Evolutionary conservation across 352 stramenopile species (phyloP), one percentile per base, ranked within the genome.

Genomic region (Globisporangium nodosum): DNA sequence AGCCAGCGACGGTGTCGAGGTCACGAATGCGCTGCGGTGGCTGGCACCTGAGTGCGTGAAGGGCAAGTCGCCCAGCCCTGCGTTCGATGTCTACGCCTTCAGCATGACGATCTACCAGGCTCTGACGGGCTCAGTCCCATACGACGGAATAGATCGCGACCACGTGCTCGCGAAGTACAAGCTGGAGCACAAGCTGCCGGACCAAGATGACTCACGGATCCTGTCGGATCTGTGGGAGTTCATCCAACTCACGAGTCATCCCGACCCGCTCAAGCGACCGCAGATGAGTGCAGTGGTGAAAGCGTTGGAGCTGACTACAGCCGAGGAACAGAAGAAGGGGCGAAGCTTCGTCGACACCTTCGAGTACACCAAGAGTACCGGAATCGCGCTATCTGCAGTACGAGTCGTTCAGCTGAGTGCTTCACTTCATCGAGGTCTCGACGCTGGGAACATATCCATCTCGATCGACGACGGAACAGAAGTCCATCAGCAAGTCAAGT

Each of bases 61-160:
- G 37, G 63, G 63, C 5, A 49, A 45, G 11, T 12, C 62, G n/a
- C 63, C 58, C 4, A 69, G 57, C 16, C 45, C 58, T 2, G 30
- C 43, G 5, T 65, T 52, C 0, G 63, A 69, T 50, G 63, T 69
- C 15, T 69, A 69, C 39, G 60, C 58, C 39, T 65, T 69, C 21
- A 52, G 63, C 9, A 65, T 69, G 63, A 65, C 52, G 5, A 31
- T 69, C 3, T 64, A 59, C 49, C 52, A 69, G 45, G 57, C 52
- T 18, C 20, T 69, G 31, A 58, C 48, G 0, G 63, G 57, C 4
- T 27, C 51, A 15, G n/a, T 31, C 6, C 63, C 57, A 4, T 69
- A 58, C n/a, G 48, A 46, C 21, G 50, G 60, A 13, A 48, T 58
- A 24, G 53, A 16, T 20, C 30, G 24, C 9, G 46, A 53, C 7